Base-by-base conservation (phyloP, 345 rosid genomes). In the Ceriops decandra region DNA sequence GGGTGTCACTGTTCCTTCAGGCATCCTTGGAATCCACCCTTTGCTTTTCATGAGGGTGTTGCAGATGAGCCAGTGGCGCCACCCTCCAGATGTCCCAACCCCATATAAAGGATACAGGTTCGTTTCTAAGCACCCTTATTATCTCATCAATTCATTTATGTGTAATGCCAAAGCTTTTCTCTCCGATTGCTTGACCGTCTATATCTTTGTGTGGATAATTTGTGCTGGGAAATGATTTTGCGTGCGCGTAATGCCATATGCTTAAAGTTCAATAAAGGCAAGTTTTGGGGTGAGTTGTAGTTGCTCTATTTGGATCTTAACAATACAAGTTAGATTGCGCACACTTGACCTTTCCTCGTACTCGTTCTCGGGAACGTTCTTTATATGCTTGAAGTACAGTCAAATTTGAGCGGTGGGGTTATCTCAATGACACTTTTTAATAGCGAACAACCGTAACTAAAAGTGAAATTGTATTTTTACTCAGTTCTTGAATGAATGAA, bases 81-180 rank as follows among this genome's bases (percentile, higher is more conserved):
- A 81, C 58, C 93, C 99, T 67, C 79, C 76, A 8, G 86, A 86
- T 65, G 69, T 85, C 24, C 62, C 85, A 59, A 78, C 93, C 20
- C 99, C 99, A 73, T 91, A 88, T 70, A 90, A 95, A 69, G 98
- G 97, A 72, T 91, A 91, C 87, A 85, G 96, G 98, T 91, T 31
- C 15, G 32, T 47, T 27, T 38, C 35, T 35, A 7, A 59, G 10
- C 28, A 7, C 13, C 61, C 28, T 13, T 20, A n/a, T 2, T 13
- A 27, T 36, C 36, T 33, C 36, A 7, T 33, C 64, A 61, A 35
- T 11, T 46, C 46, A 38, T 38, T 11, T 38, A 38, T 38, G 46
- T 16, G 0, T 11, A 38, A 38, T 38, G 46, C 46, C 10, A 38
- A 1, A 38, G 13, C 46, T 10, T 38, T 9, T 38, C 15, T 38